A percentile compares a stretch with the other conserved stretches of the same genome.
Evolutionary conservation across 345 rosid genomes (phyloP).

Genomic region (Sisymbrium altissimum): DNA sequence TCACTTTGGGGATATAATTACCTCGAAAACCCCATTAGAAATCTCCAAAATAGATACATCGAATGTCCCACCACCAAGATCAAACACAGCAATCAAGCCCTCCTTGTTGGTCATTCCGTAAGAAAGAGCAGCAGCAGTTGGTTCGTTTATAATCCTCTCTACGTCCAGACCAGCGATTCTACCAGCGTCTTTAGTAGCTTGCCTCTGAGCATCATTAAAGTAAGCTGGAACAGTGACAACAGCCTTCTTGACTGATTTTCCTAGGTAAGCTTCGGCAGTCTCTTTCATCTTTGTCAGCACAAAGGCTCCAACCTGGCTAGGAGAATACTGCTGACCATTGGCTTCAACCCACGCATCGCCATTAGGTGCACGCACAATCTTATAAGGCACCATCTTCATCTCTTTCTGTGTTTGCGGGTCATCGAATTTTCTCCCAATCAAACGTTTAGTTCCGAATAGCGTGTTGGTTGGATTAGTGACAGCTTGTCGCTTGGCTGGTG

Average conservation of each 20-base stretch:
- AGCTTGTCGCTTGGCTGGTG: slow-evolving; percentile 93
- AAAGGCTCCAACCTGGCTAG: slow-evolving; percentile 86
- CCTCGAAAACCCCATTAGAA: slow-evolving; percentile 96
- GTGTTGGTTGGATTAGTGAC: slow-evolving; percentile 89
- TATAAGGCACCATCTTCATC: slow-evolving; percentile 86
- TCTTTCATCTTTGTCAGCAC: slow-evolving; percentile 86
- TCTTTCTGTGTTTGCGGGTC: slow-evolving; percentile 83
- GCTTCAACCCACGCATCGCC: slow-evolving; percentile 97
- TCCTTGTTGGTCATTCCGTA: slow-evolving; percentile 93
- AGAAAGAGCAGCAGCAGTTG: slow-evolving; percentile 93
- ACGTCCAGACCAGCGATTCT: slow-evolving; percentile 89
- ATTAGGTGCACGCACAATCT: slow-evolving; percentile 81
- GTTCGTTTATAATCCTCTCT: slow-evolving; percentile 86
- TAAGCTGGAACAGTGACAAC: slow-evolving; percentile 92
- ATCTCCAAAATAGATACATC: slow-evolving; percentile 88
- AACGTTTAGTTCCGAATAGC: slow-evolving; percentile 69
- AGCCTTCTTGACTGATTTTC: slow-evolving; percentile 65
- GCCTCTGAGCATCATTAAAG: slow-evolving; percentile 95
- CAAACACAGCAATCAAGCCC: slow-evolving; percentile 89
- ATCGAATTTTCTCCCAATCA: slow-evolving; percentile 74
- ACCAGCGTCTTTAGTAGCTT: slow-evolving; percentile 97
- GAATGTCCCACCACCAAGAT: slow-evolving; percentile 92
- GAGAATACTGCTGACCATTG: slow-evolving; percentile 79
- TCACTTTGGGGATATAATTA: neutral
- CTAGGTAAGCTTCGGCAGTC: slow-evolving; percentile 83